Evolutionary conservation across 2,329 filamentous ascomycete species (phyloP).

Genomic region (Hymenoscyphus occultus): DNA sequence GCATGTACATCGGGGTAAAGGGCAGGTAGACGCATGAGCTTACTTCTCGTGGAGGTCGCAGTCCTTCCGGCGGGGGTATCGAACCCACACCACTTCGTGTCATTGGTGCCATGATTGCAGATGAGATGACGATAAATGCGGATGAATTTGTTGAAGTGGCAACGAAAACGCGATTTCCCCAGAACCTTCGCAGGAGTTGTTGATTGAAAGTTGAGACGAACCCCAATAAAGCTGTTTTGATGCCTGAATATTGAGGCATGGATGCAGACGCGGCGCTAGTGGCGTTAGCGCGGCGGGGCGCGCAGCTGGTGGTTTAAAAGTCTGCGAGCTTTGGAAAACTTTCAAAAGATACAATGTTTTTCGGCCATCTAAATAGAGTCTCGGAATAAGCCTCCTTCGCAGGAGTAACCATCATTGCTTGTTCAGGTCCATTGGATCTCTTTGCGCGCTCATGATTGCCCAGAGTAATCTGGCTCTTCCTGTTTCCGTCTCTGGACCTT

Average conservation of each 20-base stretch:
- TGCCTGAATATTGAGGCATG: neutral
- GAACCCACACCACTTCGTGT: slow-evolving; percentile 26
- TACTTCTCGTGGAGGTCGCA: slow-evolving; percentile 24
- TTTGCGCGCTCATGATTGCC: slow-evolving; percentile 96
- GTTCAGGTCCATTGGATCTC: slow-evolving; percentile 83
- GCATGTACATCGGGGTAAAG: slow-evolving; percentile 10
- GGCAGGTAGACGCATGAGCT: neutral
- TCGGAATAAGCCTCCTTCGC: slow-evolving; percentile 71
- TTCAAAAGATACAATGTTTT: slow-evolving; percentile 4
- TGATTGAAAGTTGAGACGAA: neutral
- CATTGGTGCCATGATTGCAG: slow-evolving; percentile 34
- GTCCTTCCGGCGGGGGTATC: slow-evolving; percentile 18
- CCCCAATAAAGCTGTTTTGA: neutral
- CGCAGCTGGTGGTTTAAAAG: neutral
- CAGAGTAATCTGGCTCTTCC: slow-evolving; percentile 75
- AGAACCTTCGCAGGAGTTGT: neutral
- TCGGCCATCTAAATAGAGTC: slow-evolving; percentile 98
- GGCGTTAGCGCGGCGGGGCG: slow-evolving; percentile 10
- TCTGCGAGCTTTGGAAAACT: neutral
- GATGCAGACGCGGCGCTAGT: neutral
- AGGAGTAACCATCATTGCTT: slow-evolving; percentile 69
- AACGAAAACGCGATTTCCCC: neutral
- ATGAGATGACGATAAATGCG: neutral
- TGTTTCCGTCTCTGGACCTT: slow-evolving; percentile 65
- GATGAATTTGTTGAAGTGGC: neutral